Base-by-base conservation (phyloP, 768 basidiomycete genomes). In the Auricularia sp. region DNA sequence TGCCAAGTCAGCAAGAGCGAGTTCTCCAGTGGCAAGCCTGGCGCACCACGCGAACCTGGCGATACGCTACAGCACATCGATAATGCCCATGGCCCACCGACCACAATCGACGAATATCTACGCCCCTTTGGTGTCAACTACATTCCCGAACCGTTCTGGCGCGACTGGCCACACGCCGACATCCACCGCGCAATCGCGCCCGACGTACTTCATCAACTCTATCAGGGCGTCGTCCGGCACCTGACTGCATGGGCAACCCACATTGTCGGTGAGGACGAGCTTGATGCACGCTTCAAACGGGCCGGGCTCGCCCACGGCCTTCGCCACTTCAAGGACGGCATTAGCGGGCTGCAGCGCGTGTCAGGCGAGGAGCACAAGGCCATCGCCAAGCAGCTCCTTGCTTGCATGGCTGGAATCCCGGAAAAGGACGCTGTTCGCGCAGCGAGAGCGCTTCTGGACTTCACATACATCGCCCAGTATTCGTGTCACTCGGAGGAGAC, bases 381-480 rank as follows among this genome's bases (percentile, higher is more conserved):
- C 36, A 64, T 67, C 7, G 61, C 59, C 16, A 36, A 53, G n/a
- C n/a, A 59, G 18, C 58, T 67, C 3, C 3, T 60, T 2, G 29
- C 34, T 7, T 64, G 11, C 21, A 33, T 33, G 12, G 47, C 44
- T 43, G 35, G 59, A 21, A 51, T 21, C 12, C 39, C 39, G 39
- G 8, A 39, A 3, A 39, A 39, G 39, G 39, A 39, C 39, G 39
- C 42, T 2, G 60, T 72, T 1, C 42, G 43, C 7, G 73, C 73
- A 12, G 63, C 66, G 1, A 70, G 73, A 0, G 74, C 70, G 0
- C 34, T 79, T 0, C 66, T 79, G 0, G 76, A 81, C 65, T 81
- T 80, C 64, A 62, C 77, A 5, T 78, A 75, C 64, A 64, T 76
- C 16, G 74, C 77, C 0, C 75, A 76, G 47, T 76, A 75, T 63